Percentiles rank a stretch among this genome's conserved stretches.
These are phyloP conservation scores for Curvularia sp. DNA, from an alignment of 2,329 filamentous ascomycete genomes.

Conservation along the genomic window DNA sequence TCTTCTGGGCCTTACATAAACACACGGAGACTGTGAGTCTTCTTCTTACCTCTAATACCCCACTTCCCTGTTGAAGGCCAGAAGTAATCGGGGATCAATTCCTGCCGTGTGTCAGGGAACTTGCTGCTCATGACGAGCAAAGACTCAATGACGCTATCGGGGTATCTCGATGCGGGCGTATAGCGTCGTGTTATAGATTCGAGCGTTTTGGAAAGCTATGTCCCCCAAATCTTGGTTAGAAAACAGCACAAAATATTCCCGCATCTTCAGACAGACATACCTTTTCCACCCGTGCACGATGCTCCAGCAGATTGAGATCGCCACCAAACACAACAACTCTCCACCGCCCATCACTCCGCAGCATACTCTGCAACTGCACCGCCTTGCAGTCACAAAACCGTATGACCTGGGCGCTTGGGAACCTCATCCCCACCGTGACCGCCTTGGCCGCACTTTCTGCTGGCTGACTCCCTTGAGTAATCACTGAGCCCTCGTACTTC, in stretches of 20 bases:
- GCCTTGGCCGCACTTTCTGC: constrained; percentile 49
- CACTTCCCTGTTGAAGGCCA: constrained; percentile 63
- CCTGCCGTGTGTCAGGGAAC: constrained; percentile 58
- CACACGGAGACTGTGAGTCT: no score
- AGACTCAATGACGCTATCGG: constrained; percentile 64
- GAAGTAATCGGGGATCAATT: constrained; percentile 63
- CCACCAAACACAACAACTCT: constrained; percentile 59
- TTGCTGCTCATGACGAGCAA: constrained; percentile 62
- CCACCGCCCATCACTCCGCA: constrained; percentile 63
- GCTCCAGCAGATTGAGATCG: constrained; percentile 45
- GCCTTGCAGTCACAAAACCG: constrained; percentile 66
- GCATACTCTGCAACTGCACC: constrained; percentile 58
- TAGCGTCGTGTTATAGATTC: constrained; percentile 49
- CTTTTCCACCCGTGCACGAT: constrained; percentile 45
- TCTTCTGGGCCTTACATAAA: no score
- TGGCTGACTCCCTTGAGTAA: constrained; percentile 50
- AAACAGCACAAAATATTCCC: background rate
- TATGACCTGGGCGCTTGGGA: constrained; percentile 65
- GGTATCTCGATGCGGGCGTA: constrained; percentile 53
- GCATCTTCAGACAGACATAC: constrained; percentile 36
- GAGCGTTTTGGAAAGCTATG: constrained; percentile 31
- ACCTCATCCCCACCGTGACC: constrained; percentile 56
- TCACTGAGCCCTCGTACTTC: constrained; percentile 59
- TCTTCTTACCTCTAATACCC: constrained; percentile 58
- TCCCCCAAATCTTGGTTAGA: background rate